Conservation (phyloP, 2,329 filamentous ascomycete species). For the Pseudocercospora musae region DNA sequence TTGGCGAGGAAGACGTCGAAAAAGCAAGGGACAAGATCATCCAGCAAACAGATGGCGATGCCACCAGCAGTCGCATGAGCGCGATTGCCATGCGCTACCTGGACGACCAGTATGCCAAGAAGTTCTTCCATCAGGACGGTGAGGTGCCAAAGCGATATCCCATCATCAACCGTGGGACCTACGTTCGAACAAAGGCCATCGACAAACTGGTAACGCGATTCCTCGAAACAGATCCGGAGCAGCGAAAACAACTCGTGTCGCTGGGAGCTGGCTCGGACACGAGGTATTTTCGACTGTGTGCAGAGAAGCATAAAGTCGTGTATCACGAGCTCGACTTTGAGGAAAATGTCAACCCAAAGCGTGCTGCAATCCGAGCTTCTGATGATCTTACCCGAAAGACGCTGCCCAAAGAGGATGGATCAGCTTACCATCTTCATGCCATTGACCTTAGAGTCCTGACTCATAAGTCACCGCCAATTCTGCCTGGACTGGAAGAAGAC, state of each 20-base stretch:
- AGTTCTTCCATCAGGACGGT: constrained; percentile 57
- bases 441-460: constrained; percentile 66
- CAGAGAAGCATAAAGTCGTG: constrained; percentile 48
- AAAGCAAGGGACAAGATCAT: constrained; percentile 67
- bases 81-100: constrained; percentile 84
- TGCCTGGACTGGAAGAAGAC: constrained; percentile 49
- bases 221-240: constrained; percentile 41
- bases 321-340: constrained; percentile 96
- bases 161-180: constrained; percentile 96
- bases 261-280: constrained; percentile 94
- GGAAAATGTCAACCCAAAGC: constrained; percentile 49
- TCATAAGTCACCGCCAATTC: constrained; percentile 23
- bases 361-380: constrained; percentile 25
- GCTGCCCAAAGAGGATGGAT: constrained; percentile 21
- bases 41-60: constrained; percentile 88
- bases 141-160: constrained; percentile 66
- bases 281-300: constrained; percentile 70
- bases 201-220: constrained; percentile 74
- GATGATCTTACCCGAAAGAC: constrained; percentile 22
- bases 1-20: constrained; percentile 33
- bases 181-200: constrained; percentile 79
- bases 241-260: constrained; percentile 71
- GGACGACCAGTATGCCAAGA: constrained; percentile 71
- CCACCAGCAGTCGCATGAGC: constrained; percentile 81
- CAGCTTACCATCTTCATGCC: constrained; percentile 53